Evolutionary conservation across 768 basidiomycete genomes (phyloP), one percentile per base, ranked within the genome.

Genomic region (Daedalea quercina): DNA sequence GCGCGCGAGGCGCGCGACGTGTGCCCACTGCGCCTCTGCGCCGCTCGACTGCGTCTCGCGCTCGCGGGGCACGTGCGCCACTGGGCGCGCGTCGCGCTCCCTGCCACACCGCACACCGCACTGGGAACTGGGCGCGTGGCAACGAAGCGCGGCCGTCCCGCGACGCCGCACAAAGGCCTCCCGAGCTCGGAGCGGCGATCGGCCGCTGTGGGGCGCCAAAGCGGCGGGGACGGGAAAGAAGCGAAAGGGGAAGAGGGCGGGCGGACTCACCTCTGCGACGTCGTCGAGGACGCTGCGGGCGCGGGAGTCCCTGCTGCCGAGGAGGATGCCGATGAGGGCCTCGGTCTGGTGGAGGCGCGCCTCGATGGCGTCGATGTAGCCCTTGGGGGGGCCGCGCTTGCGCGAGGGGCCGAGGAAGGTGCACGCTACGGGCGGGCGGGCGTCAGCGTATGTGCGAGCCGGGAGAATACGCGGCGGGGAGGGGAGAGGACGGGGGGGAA

Each of bases 361-460:
- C 69, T 95, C 92, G 60, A 95, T 92, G 25, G 91, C 91, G 62
- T 94, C 91, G 63, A 95, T 94, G 73, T 95, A 95, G 1, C 92
- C 92, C 64, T 90, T 91, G n/a, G 90, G 88, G 2, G 88, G 87
- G 1, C 91, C 91, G 58, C 91, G 85, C 65, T 87, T 87, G 59
- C 85, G 79, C 12, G 87, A 88, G 8, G 86, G 86, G 2, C 85
- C 85, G 37, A 89, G 74, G 68, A 87, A 89, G 0, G 88, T 88
- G 63, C 87, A 90, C 19, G 80, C 85, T 88, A 63, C 25, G 26
- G 15, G 19, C 26, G 45, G 20, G 22, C 22, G 20, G 25, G 12
- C 9, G 42, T 44, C 9, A 44, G 19, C 17, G n/a, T 9, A 24
- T n/a, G 42, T 44, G 42, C 42, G 19, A n/a, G n/a, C n/a, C n/a